phyloP scores from a whole-genome alignment of 495 filamentous ascomycete genomes.

The Pyronema omphalodes region DNA sequence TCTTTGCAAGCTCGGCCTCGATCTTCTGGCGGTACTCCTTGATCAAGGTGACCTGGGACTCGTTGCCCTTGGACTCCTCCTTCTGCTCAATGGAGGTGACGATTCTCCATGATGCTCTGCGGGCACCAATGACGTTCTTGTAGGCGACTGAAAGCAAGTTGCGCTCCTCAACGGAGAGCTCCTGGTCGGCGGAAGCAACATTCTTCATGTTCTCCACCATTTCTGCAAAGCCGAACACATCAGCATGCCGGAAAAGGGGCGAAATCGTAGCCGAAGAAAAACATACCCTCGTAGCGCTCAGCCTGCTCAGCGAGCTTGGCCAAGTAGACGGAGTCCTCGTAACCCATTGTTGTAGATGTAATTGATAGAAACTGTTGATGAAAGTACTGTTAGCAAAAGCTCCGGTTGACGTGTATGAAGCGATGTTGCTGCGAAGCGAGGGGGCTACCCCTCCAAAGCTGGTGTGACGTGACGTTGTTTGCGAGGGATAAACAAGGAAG shows the following conservation, averaged over 20 bases:
- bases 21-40: slow-evolving; percentile 99
- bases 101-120: slow-evolving; percentile 98
- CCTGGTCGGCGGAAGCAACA: slow-evolving; percentile 89
- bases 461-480: slow-evolving; percentile 2
- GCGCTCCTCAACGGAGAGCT: slow-evolving; percentile 96
- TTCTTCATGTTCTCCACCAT: slow-evolving; percentile 99
- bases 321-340: slow-evolving; percentile 98
- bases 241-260: background rate
- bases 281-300: slow-evolving; percentile 97
- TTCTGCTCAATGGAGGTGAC: slow-evolving; percentile 99
- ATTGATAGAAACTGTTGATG: slow-evolving; percentile 2
- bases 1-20: slow-evolving; percentile 93
- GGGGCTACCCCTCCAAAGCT: slow-evolving; percentile 2
- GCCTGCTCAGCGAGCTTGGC: slow-evolving; percentile 99
- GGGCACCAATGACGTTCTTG: slow-evolving; percentile 99
- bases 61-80: slow-evolving; percentile 99
- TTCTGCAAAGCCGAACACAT: slow-evolving; percentile 38
- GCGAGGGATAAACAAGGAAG: background rate
- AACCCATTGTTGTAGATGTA: slow-evolving; percentile 59
- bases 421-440: background rate
- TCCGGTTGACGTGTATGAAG: background rate
- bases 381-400: background rate
- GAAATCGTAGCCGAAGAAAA: slow-evolving; percentile 3
- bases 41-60: slow-evolving; percentile 77
- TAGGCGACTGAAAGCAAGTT: slow-evolving; percentile 98